phyloP scores from a whole-genome alignment of 148 eudicot genomes.

The Chenopodium formosanum region DNA sequence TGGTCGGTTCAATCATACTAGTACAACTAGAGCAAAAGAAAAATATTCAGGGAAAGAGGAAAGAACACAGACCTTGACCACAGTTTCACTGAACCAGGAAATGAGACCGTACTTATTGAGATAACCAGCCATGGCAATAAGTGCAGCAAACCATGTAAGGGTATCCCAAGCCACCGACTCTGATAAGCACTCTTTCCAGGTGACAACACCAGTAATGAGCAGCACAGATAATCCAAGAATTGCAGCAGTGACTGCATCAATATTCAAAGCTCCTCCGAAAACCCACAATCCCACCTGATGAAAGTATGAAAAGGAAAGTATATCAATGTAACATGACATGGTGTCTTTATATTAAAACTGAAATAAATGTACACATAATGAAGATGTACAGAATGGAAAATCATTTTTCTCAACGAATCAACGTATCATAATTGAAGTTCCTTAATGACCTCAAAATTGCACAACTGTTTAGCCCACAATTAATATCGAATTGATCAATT shows the following conservation, averaged over 20 bases:
- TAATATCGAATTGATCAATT: background rate
- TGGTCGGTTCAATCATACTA: background rate
- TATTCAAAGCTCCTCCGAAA: constrained; percentile 70
- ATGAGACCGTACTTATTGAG: constrained; percentile 96
- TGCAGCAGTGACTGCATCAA: constrained; percentile 98
- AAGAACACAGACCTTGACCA: constrained; percentile 63
- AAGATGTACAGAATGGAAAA: background rate
- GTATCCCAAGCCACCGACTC: constrained; percentile 99
- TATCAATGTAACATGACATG: background rate
- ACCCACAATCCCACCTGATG: constrained; percentile 92
- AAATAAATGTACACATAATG: background rate
- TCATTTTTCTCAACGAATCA: background rate
- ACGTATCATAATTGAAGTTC: background rate
- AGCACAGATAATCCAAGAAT: constrained; percentile 87
- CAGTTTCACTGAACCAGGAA: constrained; percentile 95
- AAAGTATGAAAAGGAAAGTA: background rate
- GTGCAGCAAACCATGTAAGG: constrained; percentile 96
- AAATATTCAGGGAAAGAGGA: background rate
- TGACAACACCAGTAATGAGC: constrained; percentile 82
- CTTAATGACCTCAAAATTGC: background rate
- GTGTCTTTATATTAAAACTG: background rate
- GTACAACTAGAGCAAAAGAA: background rate
- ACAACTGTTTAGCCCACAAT: background rate
- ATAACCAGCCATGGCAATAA: constrained; percentile 99
- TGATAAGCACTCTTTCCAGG: constrained; percentile 92